phyloP scores from a whole-genome alignment of 2,329 filamentous ascomycete genomes.

The Xenoacremonium recifei region DNA sequence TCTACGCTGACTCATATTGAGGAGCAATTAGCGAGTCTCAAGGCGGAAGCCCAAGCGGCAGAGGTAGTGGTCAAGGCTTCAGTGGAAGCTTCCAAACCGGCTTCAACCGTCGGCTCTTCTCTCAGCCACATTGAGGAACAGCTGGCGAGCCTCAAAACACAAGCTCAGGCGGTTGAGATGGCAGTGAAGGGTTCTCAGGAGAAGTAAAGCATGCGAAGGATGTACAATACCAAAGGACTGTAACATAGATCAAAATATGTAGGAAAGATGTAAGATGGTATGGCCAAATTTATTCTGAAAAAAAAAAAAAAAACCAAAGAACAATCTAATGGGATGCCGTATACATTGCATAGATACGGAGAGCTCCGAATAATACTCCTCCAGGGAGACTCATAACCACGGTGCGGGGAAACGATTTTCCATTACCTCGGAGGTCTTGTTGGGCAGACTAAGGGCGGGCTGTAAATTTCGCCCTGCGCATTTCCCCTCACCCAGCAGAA shows the following conservation, averaged over 20 bases:
- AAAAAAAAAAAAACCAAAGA: too few relatives aligned
- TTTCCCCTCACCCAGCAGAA: conserved; percentile 33
- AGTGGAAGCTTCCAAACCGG: too few relatives aligned
- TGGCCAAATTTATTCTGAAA: conserved; percentile 12
- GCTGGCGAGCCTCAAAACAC: conserved; percentile 15
- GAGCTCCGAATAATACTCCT: too few relatives aligned
- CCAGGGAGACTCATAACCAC: too few relatives aligned
- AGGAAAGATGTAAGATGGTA: conserved; percentile 14
- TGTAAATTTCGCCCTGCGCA: conserved; percentile 27
- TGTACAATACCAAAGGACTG: conserved; percentile 19
- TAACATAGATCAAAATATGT: conserved; percentile 16
- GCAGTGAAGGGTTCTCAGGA: conserved; percentile 19
- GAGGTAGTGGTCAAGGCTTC: conserved; percentile 20
- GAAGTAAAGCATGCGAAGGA: conserved; percentile 14
- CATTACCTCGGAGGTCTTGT: too few relatives aligned
- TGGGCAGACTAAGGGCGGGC: conserved; percentile 1
- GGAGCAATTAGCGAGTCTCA: conserved; percentile 17
- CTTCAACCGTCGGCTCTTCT: not conserved
- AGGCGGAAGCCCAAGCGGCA: conserved; percentile 16
- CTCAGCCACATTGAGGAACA: conserved; percentile 20
- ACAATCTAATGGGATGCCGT: too few relatives aligned
- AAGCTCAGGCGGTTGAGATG: conserved; percentile 19
- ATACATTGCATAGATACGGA: too few relatives aligned
- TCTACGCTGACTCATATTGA: conserved; percentile 15
- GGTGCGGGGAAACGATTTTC: too few relatives aligned